These are phyloP conservation scores for Penicillium sp. DNA, from an alignment of 2,329 filamentous ascomycete genomes.

Conservation along the genomic window DNA sequence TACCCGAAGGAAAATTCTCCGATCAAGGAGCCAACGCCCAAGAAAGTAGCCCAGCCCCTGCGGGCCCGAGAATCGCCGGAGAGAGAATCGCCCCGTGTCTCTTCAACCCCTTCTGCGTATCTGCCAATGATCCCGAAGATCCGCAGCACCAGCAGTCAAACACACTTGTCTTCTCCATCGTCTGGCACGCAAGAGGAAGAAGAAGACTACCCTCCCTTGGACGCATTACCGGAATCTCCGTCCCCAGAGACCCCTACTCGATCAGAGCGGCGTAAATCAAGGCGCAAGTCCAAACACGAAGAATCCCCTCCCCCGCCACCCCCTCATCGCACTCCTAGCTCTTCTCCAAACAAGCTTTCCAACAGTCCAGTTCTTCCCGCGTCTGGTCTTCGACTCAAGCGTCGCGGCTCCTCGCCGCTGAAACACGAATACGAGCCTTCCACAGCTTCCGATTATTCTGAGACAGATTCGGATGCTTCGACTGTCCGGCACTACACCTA, in stretches of 20 bases:
- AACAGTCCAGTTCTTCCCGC: conserved; percentile 46
- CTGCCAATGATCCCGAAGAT: conserved; percentile 42
- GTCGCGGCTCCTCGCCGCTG: conserved; percentile 81
- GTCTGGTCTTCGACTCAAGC: conserved; percentile 46
- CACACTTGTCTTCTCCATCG: conserved; percentile 23
- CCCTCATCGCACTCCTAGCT: conserved; percentile 50
- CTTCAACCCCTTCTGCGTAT: conserved; percentile 43
- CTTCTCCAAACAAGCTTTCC: conserved; percentile 32
- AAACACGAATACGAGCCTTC: conserved; percentile 98
- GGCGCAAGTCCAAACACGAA: conserved; percentile 25
- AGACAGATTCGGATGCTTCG: conserved; percentile 47
- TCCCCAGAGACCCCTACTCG: conserved; percentile 23
- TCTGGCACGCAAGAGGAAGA: conserved; percentile 23
- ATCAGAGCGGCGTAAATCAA: conserved; percentile 21
- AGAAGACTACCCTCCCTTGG: conserved; percentile 25
- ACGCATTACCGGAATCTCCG: conserved; percentile 12
- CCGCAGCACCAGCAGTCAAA: conserved; percentile 34
- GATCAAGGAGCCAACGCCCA: conserved; percentile 11
- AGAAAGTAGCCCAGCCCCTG: conserved; percentile 19
- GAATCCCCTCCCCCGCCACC: conserved; percentile 38
- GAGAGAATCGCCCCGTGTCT: conserved; percentile 35
- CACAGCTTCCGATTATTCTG: conserved; percentile 56
- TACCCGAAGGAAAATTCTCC: conserved; percentile 10
- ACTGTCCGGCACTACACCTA: conserved; percentile 48
- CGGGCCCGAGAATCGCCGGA: conserved; percentile 22